A percentile compares a stretch with the other conserved stretches of the same genome.
Evolutionary conservation across 2,329 filamentous ascomycete species (phyloP).

Genomic region (Diaporthe batatas): DNA sequence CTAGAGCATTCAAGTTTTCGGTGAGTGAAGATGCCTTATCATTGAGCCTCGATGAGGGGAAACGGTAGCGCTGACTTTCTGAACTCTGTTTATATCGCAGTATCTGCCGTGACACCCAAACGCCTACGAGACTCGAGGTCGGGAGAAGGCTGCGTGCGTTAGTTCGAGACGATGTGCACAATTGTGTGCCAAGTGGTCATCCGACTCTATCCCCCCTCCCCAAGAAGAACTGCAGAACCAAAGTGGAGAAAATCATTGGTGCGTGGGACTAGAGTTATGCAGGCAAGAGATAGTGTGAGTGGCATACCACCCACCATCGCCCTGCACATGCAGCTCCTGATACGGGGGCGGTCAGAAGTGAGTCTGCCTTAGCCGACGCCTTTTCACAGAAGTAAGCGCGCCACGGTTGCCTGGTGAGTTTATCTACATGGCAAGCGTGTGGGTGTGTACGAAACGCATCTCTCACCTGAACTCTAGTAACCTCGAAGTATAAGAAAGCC

Average conservation of each 20-base stretch:
- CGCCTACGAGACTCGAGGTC: not conserved
- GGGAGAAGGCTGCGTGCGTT: not conserved
- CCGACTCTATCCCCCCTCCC: too few relatives aligned
- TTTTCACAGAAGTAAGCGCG: not conserved
- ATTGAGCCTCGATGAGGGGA: not conserved
- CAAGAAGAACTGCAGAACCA: not conserved
- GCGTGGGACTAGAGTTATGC: not conserved
- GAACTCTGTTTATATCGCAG: not conserved
- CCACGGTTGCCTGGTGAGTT: not conserved
- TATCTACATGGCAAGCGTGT: constrained; percentile 1
- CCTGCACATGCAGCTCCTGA: constrained; percentile 13
- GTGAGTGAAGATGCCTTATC: not conserved
- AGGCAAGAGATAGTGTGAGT: not conserved
- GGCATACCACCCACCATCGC: not conserved
- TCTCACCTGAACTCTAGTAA: not conserved
- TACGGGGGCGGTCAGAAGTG: not conserved
- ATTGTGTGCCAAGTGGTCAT: not conserved
- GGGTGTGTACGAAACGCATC: not conserved
- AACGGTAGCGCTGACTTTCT: not conserved
- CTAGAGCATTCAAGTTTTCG: not conserved
- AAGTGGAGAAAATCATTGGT: not conserved
- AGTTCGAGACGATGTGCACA: not conserved
- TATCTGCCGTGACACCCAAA: not conserved
- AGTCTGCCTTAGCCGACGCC: not conserved
- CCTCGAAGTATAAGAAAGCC: constrained; percentile 7